Percentiles rank a stretch among this genome's conserved stretches.
Evolutionary conservation across 345 rosid genomes (phyloP).

Genomic region (Ailanthus altissimus): DNA sequence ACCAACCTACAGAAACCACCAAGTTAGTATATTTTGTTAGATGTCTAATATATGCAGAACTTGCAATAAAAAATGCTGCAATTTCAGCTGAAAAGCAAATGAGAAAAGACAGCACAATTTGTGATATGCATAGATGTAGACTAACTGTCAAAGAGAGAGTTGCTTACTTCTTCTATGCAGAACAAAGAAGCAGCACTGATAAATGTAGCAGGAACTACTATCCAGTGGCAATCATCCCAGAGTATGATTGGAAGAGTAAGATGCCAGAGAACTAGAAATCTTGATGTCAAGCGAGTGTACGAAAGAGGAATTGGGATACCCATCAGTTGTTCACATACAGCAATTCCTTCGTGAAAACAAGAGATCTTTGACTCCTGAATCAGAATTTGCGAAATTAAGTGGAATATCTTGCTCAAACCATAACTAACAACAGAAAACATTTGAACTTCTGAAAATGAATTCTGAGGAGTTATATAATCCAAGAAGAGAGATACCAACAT

Average conservation of each 20-base stretch:
- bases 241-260: slow-evolving; percentile 87
- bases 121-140: not conserved
- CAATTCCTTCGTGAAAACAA: slow-evolving; percentile 84
- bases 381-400: not conserved
- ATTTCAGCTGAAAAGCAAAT: not conserved
- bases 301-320: slow-evolving; percentile 93
- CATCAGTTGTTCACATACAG: slow-evolving; percentile 80
- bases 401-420: not conserved
- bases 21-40: slow-evolving; percentile 1
- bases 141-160: slow-evolving; percentile 7
- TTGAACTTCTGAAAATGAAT: slow-evolving; percentile 5
- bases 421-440: not conserved
- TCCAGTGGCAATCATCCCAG: slow-evolving; percentile 99
- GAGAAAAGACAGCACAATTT: not conserved
- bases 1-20: slow-evolving; percentile 62
- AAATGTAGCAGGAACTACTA: slow-evolving; percentile 93
- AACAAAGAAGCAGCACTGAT: slow-evolving; percentile 93
- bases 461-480: not conserved
- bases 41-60: not conserved
- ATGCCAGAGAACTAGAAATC: slow-evolving; percentile 96
- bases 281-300: slow-evolving; percentile 88
- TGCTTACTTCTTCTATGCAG: slow-evolving; percentile 93
- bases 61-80: not conserved
- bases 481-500: slow-evolving; percentile 57
- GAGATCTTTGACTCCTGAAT: slow-evolving; percentile 72